These are phyloP conservation scores for Nannochloris sp. DNA, from an alignment of 139 green algal genomes.

Conservation along the genomic window DNA sequence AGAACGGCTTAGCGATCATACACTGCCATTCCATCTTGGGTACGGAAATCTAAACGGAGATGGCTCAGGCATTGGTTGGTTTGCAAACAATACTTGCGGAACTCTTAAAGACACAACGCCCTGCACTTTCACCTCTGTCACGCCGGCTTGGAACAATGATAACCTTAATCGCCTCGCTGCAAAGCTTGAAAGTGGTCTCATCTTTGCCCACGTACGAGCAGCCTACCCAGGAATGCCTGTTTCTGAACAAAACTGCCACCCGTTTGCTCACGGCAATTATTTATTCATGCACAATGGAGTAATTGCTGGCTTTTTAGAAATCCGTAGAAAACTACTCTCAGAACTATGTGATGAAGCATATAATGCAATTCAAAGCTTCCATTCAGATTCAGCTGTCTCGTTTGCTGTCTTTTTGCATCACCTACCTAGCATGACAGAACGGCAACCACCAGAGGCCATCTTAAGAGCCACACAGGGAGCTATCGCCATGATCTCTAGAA, in stretches of 20 bases:
- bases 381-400: conserved; percentile 82
- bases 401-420: conserved; percentile 93
- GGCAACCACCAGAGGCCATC: conserved; percentile 63
- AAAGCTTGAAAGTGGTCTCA: conserved; percentile 83
- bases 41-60: conserved; percentile 93
- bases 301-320: conserved; percentile 75
- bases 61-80: conserved; percentile 92
- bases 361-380: conserved; percentile 81
- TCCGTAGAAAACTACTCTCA: conserved; percentile 69
- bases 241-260: conserved; percentile 90
- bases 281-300: conserved; percentile 98
- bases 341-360: conserved; percentile 80
- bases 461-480: conserved; percentile 54
- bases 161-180: conserved; percentile 82
- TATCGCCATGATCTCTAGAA: conserved; percentile 35
- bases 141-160: conserved; percentile 95
- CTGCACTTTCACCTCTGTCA: conserved; percentile 88
- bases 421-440: conserved; percentile 53
- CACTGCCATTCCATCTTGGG: conserved; percentile 59
- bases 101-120: conserved; percentile 46
- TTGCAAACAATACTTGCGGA: conserved; percentile 21
- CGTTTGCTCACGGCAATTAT: conserved; percentile 80
- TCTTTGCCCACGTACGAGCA: conserved; percentile 88
- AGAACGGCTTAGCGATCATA: conserved; percentile 69
- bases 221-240: conserved; percentile 79